These are phyloP conservation scores for Letharia lupina DNA, from an alignment of 495 filamentous ascomycete species.

Conservation along the genomic window DNA sequence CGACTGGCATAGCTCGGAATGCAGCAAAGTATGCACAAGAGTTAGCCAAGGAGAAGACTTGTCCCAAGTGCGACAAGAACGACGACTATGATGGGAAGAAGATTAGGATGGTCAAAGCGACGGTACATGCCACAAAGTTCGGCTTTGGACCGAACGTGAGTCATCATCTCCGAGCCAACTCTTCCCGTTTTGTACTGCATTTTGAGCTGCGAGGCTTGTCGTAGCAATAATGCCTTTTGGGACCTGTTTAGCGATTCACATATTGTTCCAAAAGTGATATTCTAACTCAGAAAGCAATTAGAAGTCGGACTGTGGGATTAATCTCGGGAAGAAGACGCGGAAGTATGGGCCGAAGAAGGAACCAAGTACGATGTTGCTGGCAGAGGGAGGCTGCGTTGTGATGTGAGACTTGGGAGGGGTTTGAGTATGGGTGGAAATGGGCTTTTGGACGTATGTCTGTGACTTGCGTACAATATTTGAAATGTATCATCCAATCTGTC, in stretches of 20 bases:
- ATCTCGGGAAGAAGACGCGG: background rate
- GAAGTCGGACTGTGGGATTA: background rate
- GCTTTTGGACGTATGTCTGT: background rate
- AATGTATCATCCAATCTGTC: background rate
- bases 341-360: background rate
- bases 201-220: background rate
- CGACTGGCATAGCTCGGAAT: conserved; percentile 15
- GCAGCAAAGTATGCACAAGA: conserved; percentile 3
- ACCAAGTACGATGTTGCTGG: background rate
- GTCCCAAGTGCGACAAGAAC: conserved; percentile 29
- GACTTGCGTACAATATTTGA: background rate
- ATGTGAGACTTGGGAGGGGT: conserved; percentile 5
- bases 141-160: conserved; percentile 13
- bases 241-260: background rate
- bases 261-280: background rate
- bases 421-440: background rate
- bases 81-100: conserved; percentile 26
- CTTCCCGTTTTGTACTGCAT: background rate
- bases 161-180: background rate
- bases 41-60: conserved; percentile 22
- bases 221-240: background rate
- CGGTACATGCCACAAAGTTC: conserved; percentile 18
- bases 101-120: conserved; percentile 24
- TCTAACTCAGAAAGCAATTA: background rate
- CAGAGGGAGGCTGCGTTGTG: conserved; percentile 3